Base-by-base conservation (phyloP, 345 rosid genomes). In the Ceriops decandra region DNA sequence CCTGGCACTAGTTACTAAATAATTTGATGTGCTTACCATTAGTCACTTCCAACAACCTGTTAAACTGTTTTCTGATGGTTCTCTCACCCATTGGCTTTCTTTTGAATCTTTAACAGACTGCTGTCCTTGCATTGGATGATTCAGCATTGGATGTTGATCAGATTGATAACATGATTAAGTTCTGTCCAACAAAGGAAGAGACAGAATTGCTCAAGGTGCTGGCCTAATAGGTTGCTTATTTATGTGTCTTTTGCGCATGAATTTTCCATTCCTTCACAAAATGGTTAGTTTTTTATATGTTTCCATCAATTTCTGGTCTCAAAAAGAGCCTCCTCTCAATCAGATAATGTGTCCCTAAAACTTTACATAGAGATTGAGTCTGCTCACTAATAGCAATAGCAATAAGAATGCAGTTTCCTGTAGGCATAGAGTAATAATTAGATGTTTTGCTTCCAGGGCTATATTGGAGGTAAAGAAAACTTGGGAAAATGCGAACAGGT, bases 151-250 rank as follows among this genome's bases (percentile, higher is more conserved):
- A 88, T 80, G 77, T 79, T 76, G 95, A 90, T 80, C 97, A 90
- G 76, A 86, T 90, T 62, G 97, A 90, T 70, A 90, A 83, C 74
- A 85, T 90, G 64, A 84, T 90, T 32, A 90, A 88, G 75, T 88
- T 90, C 74, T 88, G 89, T 80, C 97, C 97, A 60, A 88, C 97
- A 52, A 88, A 87, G 82, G 97, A 90, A 78, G 97, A 90, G 80
- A 61, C 71, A 72, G 97, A 90, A 79, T 57, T 85, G 72, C 82
- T 90, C 57, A 85, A 84, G 90, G 97, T 90, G 71, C 51, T 56
- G 66, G 52, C 62, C 17, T 60, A 32, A 11, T 35, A 2, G 31
- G 62, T 56, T 22, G 52, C 24, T 26, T 56, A 60, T 58, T n/a
- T 69, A 51, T 49, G 22, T 24, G 38, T 33, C 36, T 33, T 33